phyloP scores from a whole-genome alignment of 176 grass and related monocot genomes.

The Alopecurus myosuroides region DNA sequence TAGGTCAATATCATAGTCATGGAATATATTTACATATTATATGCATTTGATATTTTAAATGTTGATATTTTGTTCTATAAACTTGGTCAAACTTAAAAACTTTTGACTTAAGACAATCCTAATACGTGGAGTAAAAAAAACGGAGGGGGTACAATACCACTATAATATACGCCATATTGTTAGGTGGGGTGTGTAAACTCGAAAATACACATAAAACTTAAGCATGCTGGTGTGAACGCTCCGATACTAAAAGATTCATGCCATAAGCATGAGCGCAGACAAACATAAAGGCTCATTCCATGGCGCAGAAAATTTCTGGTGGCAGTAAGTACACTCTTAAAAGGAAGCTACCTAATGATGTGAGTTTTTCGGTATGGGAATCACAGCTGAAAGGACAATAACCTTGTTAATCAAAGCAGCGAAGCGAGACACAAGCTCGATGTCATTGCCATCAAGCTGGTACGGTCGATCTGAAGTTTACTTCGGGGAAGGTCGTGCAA shows the following conservation, averaged over 20 bases:
- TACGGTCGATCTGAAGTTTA: too few relatives aligned
- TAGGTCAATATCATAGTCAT: too few relatives aligned
- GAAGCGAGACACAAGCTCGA: constrained; percentile 76
- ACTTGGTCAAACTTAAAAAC: too few relatives aligned
- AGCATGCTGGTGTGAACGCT: not conserved
- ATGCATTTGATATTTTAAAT: too few relatives aligned
- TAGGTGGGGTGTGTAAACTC: not conserved
- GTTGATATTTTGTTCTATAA: too few relatives aligned
- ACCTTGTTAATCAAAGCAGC: constrained; percentile 77
- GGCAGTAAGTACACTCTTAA: not conserved
- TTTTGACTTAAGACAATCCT: too few relatives aligned
- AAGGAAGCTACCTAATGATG: not conserved
- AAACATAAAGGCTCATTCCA: not conserved
- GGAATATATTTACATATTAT: too few relatives aligned
- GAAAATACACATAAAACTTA: not conserved
- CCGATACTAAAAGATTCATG: not conserved
- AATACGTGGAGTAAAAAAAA: too few relatives aligned
- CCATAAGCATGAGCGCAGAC: not conserved
- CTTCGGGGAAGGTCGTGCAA: too few relatives aligned
- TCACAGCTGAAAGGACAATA: not conserved
- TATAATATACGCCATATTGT: not conserved
- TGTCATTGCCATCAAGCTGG: constrained; percentile 80
- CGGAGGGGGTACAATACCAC: too few relatives aligned
- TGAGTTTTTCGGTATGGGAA: not conserved
- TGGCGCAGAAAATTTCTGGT: too few relatives aligned